phyloP scores from a whole-genome alignment of 2,329 filamentous ascomycete species.

The Colletotrichum scovillei region DNA sequence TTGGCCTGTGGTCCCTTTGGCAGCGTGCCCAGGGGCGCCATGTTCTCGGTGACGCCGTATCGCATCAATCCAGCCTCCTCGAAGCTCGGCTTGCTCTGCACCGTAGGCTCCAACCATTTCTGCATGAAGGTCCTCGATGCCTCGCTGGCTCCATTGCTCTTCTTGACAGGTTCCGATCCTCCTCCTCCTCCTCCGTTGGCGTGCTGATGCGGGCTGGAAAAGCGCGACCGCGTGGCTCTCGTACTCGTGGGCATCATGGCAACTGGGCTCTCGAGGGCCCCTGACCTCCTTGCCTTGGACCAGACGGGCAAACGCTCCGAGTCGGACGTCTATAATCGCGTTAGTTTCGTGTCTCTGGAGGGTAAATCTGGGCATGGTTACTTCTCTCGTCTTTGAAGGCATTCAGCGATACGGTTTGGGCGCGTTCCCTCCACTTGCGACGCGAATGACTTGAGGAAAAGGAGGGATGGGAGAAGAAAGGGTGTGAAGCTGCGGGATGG shows the following conservation, averaged over 20 bases:
- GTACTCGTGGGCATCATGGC: slow-evolving; percentile 56
- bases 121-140: slow-evolving; percentile 61
- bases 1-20: slow-evolving; percentile 68
- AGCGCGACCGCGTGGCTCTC: slow-evolving; percentile 66
- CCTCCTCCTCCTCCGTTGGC: slow-evolving; percentile 40
- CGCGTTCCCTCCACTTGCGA: slow-evolving; percentile 40
- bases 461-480: slow-evolving; percentile 37
- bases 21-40: slow-evolving; percentile 82
- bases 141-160: slow-evolving; percentile 49
- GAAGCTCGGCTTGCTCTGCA: slow-evolving; percentile 76
- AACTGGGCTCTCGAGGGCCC: slow-evolving; percentile 35
- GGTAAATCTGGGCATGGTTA: slow-evolving; percentile 11
- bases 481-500: slow-evolving; percentile 37
- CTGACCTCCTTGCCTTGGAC: slow-evolving; percentile 35
- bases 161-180: slow-evolving; percentile 26
- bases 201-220: slow-evolving; percentile 62
- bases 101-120: slow-evolving; percentile 68
- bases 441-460: slow-evolving; percentile 39
- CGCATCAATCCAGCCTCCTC: slow-evolving; percentile 81
- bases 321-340: slow-evolving; percentile 23
- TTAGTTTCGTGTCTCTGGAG: slow-evolving; percentile 27
- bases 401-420: slow-evolving; percentile 36
- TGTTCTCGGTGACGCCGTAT: slow-evolving; percentile 82
- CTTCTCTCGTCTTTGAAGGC: slow-evolving; percentile 39
- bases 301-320: slow-evolving; percentile 31